Evolutionary conservation across 768 basidiomycete species (phyloP).

Genomic region (Amanita rimosa): DNA sequence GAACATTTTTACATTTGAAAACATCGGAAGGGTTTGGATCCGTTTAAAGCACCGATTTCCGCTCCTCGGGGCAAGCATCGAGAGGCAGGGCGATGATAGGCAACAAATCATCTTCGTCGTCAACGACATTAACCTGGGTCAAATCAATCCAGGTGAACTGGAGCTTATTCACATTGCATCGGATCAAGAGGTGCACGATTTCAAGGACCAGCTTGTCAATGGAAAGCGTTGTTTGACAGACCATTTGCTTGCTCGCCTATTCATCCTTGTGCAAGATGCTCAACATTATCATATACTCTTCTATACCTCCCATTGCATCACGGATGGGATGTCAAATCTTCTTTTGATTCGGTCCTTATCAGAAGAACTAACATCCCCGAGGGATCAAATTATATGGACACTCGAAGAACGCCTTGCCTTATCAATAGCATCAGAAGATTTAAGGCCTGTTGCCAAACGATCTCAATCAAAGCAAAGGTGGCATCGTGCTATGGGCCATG

Average conservation of each 20-base stretch:
- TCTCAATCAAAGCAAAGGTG: slow-evolving; percentile 23
- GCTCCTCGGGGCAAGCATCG: slow-evolving; percentile 24
- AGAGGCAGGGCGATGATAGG: slow-evolving; percentile 10
- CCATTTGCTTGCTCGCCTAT: slow-evolving; percentile 21
- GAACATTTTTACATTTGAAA: slow-evolving; percentile 12
- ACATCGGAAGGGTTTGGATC: slow-evolving; percentile 26
- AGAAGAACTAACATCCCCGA: slow-evolving; percentile 18
- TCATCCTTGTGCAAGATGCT: slow-evolving; percentile 20
- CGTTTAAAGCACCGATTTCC: slow-evolving; percentile 30
- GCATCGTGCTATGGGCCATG: slow-evolving; percentile 23
- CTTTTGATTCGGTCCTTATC: slow-evolving; percentile 25
- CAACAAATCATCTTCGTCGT: slow-evolving; percentile 23
- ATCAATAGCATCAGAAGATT: slow-evolving; percentile 20
- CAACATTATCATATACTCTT: slow-evolving; percentile 24
- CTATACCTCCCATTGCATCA: slow-evolving; percentile 27
- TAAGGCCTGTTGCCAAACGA: slow-evolving; percentile 14
- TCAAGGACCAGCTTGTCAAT: slow-evolving; percentile 14
- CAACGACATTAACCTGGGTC: slow-evolving; percentile 18
- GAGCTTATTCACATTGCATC: slow-evolving; percentile 16
- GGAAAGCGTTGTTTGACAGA: slow-evolving; percentile 21
- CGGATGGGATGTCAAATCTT: slow-evolving; percentile 25
- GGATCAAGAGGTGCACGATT: slow-evolving; percentile 15
- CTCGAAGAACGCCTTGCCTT: slow-evolving; percentile 26
- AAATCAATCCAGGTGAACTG: slow-evolving; percentile 21
- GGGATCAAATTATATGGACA: slow-evolving; percentile 7